A percentile compares a stretch with the other conserved stretches of the same genome.
Evolutionary conservation across 768 basidiomycete genomes (phyloP).

Genomic region (Ephemerocybe angulata): DNA sequence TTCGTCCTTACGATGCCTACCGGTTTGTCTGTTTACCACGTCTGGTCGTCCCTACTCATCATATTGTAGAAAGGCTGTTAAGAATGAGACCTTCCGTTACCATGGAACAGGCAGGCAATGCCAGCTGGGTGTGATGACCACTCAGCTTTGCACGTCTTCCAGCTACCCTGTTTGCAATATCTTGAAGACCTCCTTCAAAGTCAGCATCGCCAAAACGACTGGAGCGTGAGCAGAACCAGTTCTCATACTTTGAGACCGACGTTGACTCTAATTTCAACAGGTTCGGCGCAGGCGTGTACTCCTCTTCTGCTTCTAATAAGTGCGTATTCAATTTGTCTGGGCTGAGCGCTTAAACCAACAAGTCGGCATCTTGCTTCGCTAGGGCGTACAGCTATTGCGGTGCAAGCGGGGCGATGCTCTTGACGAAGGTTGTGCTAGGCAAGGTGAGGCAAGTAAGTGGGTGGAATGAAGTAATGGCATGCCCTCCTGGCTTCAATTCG

Average conservation of each 20-base stretch:
- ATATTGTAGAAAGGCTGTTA: neutral
- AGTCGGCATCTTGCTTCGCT: neutral
- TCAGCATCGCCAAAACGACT: constrained; percentile 5
- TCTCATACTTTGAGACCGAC: neutral
- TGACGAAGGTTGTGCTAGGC: constrained; percentile 14
- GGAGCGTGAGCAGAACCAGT: constrained; percentile 22
- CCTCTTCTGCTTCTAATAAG: constrained; percentile 17
- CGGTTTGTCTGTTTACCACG: neutral
- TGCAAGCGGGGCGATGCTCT: constrained; percentile 12
- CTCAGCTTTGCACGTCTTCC: constrained; percentile 7
- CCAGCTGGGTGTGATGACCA: constrained; percentile 6
- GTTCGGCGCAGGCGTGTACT: constrained; percentile 16
- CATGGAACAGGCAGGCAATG: constrained; percentile 15
- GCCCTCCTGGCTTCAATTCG: constrained; percentile 22
- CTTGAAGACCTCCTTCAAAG: constrained; percentile 14
- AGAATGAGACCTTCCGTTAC: constrained; percentile 13
- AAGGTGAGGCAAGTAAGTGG: constrained; percentile 8
- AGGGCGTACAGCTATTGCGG: constrained; percentile 23
- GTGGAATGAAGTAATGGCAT: constrained; percentile 10
- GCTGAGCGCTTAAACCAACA: neutral
- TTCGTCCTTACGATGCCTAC: constrained; percentile 9
- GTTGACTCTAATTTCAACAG: neutral
- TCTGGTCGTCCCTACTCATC: neutral
- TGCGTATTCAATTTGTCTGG: too few relatives aligned
- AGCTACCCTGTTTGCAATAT: constrained; percentile 14